Conservation (phyloP, 352 stramenopile species). For the Phytophthora parvispora region DNA sequence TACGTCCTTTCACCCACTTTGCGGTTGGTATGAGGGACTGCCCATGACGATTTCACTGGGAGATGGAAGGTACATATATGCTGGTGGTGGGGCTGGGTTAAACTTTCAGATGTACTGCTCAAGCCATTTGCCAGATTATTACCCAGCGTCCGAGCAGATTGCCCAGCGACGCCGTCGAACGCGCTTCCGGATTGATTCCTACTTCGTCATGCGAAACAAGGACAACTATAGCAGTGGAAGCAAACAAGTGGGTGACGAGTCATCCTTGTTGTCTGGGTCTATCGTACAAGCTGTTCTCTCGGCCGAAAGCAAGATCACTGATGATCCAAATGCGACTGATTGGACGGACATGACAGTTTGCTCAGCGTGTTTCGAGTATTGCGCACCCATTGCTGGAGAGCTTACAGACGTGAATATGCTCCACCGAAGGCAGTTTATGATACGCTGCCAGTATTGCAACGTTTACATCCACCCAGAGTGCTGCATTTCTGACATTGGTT, state of each 20-base stretch:
- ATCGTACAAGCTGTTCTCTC: slow-evolving; percentile 67
- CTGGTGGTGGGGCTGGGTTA: slow-evolving; percentile 76
- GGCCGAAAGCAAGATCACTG: slow-evolving; percentile 38
- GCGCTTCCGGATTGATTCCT: slow-evolving; percentile 82
- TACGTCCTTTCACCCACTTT: slow-evolving; percentile 87
- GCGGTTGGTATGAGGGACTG: slow-evolving; percentile 86
- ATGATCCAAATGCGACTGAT: slow-evolving; percentile 37
- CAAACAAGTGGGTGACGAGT: slow-evolving; percentile 31
- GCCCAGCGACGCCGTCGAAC: slow-evolving; percentile 58
- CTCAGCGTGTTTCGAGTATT: slow-evolving; percentile 82
- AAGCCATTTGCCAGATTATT: slow-evolving; percentile 62
- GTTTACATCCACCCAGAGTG: slow-evolving; percentile 86
- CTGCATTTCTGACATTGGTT: slow-evolving; percentile 77
- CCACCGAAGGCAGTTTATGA: slow-evolving; percentile 82
- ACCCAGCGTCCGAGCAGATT: slow-evolving; percentile 51
- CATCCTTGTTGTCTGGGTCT: slow-evolving; percentile 55
- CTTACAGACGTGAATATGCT: slow-evolving; percentile 62
- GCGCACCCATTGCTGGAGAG: slow-evolving; percentile 55
- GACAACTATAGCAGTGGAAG: slow-evolving; percentile 36
- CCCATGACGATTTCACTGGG: slow-evolving; percentile 72
- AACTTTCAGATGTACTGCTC: slow-evolving; percentile 76
- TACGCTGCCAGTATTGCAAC: slow-evolving; percentile 90
- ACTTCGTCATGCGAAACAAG: slow-evolving; percentile 75
- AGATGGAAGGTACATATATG: slow-evolving; percentile 71
- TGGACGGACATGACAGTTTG: slow-evolving; percentile 84